phyloP scores from a whole-genome alignment of 2,329 filamentous ascomycete species.

The Elsinoe fawcettii region DNA sequence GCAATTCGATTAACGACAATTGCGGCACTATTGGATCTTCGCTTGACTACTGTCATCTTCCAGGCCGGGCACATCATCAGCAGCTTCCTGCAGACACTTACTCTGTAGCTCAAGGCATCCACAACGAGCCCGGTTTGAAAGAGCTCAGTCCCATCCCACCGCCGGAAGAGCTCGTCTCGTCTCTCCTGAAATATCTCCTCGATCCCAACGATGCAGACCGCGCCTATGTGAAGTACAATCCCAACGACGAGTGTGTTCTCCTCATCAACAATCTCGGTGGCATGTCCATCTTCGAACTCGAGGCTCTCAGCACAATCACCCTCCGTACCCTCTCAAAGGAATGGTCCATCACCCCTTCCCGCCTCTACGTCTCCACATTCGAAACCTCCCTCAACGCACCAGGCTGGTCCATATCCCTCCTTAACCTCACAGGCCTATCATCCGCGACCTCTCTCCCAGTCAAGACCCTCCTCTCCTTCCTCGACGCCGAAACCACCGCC shows the following conservation, averaged over 20 bases:
- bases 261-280: conserved; percentile 46
- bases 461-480: conserved; percentile 39
- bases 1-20: conserved; percentile 37
- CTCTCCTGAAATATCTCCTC: conserved; percentile 43
- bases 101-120: conserved; percentile 43
- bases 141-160: conserved; percentile 42
- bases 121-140: conserved; percentile 44
- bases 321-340: conserved; percentile 36
- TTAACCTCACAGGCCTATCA: conserved; percentile 44
- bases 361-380: conserved; percentile 43
- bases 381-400: conserved; percentile 50
- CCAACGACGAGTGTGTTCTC: conserved; percentile 39
- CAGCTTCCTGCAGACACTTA: conserved; percentile 28
- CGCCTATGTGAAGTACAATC: conserved; percentile 42
- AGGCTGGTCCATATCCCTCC: conserved; percentile 49
- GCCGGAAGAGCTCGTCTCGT: conserved; percentile 40
- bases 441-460: conserved; percentile 33
- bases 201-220: conserved; percentile 42
- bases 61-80: conserved; percentile 44
- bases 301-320: conserved; percentile 39
- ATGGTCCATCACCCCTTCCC: conserved; percentile 42
- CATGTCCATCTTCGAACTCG: conserved; percentile 41
- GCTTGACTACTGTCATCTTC: conserved; percentile 47
- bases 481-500: conserved; percentile 45
- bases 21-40: conserved; percentile 45